Conservation (phyloP, 768 basidiomycete genomes). For the Sarcodon sp. region DNA sequence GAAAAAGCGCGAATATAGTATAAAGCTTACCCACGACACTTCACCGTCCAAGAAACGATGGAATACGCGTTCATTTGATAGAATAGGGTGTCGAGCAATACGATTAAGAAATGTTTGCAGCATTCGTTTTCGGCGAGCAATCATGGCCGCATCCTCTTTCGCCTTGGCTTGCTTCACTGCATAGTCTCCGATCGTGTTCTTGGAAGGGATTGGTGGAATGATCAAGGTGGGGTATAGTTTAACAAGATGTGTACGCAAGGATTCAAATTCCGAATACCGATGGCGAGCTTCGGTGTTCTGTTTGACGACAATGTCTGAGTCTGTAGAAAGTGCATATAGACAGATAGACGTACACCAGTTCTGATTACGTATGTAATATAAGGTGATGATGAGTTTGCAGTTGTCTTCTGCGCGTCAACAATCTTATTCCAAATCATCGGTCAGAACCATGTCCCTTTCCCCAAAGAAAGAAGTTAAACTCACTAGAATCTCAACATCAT, state of each 20-base stretch:
- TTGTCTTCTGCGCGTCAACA: conserved; percentile 90
- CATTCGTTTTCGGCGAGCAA: conserved; percentile 87
- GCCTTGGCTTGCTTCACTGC: conserved; percentile 95
- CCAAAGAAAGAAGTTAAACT: not conserved
- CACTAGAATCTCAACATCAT: conserved; percentile 72
- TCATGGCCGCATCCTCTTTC: conserved; percentile 89
- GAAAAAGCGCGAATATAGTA: not conserved
- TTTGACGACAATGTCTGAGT: conserved; percentile 3
- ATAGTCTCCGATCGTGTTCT: conserved; percentile 92
- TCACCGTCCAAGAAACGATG: conserved; percentile 93
- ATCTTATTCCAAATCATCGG: conserved; percentile 38
- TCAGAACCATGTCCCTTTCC: not conserved
- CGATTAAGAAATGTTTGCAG: conserved; percentile 92
- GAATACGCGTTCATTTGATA: conserved; percentile 93
- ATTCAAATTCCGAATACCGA: conserved; percentile 97
- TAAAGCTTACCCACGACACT: conserved; percentile 75
- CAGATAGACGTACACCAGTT: conserved; percentile 50
- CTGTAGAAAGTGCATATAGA: conserved; percentile 3
- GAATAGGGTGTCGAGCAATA: conserved; percentile 80
- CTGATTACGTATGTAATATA: conserved; percentile 93
- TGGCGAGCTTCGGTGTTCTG: conserved; percentile 77
- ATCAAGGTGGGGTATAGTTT: conserved; percentile 94
- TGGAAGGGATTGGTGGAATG: conserved; percentile 94
- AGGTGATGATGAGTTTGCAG: conserved; percentile 71
- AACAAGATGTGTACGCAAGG: conserved; percentile 67